Base-by-base conservation (phyloP, 108 stramenopile genomes). In the Pseudonitzschia delicatissima region DNA sequence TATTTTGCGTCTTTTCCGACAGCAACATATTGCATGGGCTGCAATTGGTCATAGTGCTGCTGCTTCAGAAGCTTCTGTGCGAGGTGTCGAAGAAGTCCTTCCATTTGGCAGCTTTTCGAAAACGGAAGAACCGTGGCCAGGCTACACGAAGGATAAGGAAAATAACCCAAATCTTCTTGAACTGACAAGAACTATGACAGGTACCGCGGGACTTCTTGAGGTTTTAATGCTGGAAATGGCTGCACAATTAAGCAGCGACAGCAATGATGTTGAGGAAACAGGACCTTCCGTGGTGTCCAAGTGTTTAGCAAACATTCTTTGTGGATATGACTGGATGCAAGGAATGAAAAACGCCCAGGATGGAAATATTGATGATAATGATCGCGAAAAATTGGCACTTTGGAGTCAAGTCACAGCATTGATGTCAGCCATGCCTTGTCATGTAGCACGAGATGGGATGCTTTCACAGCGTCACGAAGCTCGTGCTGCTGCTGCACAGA, bases 21-120 rank as follows among this genome's bases (percentile, higher is more conserved):
- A 91, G 55, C 83, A 86, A 32, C 83, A 88, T 39, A 87, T 94
- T 50, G 85, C 93, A 32, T 94, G 93, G 93, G 82, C 90, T 44
- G 83, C 90, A 3, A 59, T 90, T 64, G 93, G 93, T 27, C 90
- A 94, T 55, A 82, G 81, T 57, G 93, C 89, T 44, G 87, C 88
- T 27, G 60, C 88, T 37, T 77, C 87, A 32, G 93, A 94, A 62
- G 84, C 90, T 39, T 73, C 88, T 29, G 79, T 75, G 29, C 72
- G 93, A 35, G 82, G 86, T 35, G 62, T 87, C n/a, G 83, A 84
- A 42, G 83, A 86, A 55, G 79, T 84, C 18, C 68, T 85, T 13
- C 79, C 83, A 31, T 92, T 92, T 66, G 91, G 91, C 13, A 82
- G 74, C 59, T 81, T 88, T 40, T 82, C 86, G 8, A 77, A 86